Evolutionary conservation across 176 grass and related monocot genomes (phyloP), one percentile per base, ranked within the genome.

Genomic region (Juncus effusus): DNA sequence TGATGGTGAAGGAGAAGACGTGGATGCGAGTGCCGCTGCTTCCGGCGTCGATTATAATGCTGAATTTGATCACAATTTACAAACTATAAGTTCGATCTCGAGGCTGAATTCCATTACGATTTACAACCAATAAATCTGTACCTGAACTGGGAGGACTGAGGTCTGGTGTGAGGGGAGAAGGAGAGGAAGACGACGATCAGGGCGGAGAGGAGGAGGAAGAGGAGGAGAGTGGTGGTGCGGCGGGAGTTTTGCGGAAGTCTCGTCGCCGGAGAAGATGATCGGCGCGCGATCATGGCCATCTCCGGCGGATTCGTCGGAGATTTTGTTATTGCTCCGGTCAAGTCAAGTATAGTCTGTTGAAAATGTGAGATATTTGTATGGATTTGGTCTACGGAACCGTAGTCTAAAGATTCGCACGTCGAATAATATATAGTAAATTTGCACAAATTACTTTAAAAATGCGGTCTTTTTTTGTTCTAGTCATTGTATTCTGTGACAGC

Each of bases 21-120:
- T 96, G 92, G 11, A 79, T 86, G 62, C 92, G 74, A n/a, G 79
- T 83, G 13, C 92, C 92, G 3, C 87, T 85, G 77, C 85, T 96
- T 2, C 93, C 93, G 4, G 62, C 88, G 59, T 96, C 93, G 73
- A 96, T 83, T 61, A 91, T 5, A 42, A 96, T 74, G 9, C 74
- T 78, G 77, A 86, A 97, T 28, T 62, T 62, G 1, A 15, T 41
- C 39, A 65, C 16, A 40, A 38, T 19, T 42, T 1, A 10, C 50
- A 12, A 64, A 2, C 0, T 41, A 72, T 72, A 16, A 11, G 35
- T 45, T 42, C 11, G 63, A 14, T 11, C 71, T 81, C 79, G 54
- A 85, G 82, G 51, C 7, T 84, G 52, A 85, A 78, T 56, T 85
- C 82, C 16, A 85, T 6, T 76, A 79, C 77, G 65, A 85, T 16